Evolutionary conservation across 2,329 filamentous ascomycete genomes (phyloP).

Genomic region (Arthroderma uncinatum): DNA sequence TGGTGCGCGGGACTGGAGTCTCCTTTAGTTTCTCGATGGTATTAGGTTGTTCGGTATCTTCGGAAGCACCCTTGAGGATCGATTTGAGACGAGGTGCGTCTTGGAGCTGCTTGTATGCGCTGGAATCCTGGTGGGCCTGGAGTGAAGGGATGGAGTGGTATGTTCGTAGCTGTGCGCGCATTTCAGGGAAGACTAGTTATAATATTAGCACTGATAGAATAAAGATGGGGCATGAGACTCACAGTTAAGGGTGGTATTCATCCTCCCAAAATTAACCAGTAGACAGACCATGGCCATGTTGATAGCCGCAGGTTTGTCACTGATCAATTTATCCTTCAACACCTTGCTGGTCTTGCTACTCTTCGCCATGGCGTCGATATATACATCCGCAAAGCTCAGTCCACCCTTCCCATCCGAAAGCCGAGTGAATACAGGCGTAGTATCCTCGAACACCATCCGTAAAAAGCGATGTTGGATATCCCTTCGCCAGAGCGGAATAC

Average conservation of each 20-base stretch:
- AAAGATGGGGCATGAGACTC: constrained; percentile 26
- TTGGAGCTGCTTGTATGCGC: constrained; percentile 95
- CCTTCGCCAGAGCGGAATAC: constrained; percentile 55
- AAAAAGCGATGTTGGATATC: constrained; percentile 58
- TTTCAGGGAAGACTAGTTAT: constrained; percentile 85
- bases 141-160: constrained; percentile 96
- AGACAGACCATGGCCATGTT: constrained; percentile 99
- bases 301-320: constrained; percentile 80
- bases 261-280: constrained; percentile 89
- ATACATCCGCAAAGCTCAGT: constrained; percentile 77
- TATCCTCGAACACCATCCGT: constrained; percentile 51
- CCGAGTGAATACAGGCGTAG: constrained; percentile 69
- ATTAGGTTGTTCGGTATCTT: constrained; percentile 76
- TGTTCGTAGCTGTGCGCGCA: constrained; percentile 92
- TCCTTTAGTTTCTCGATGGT: constrained; percentile 73
- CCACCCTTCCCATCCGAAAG: constrained; percentile 71
- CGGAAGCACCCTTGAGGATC: constrained; percentile 90
- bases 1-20: constrained; percentile 62
- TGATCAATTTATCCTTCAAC: constrained; percentile 87
- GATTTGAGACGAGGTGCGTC: constrained; percentile 93
- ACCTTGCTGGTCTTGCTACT: constrained; percentile 99
- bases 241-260: constrained; percentile 99
- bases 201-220: not conserved
- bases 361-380: constrained; percentile 95
- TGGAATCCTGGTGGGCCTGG: constrained; percentile 86